These are phyloP conservation scores for Penicillium occitanis DNA, from an alignment of 2,329 filamentous ascomycete species.

Conservation along the genomic window DNA sequence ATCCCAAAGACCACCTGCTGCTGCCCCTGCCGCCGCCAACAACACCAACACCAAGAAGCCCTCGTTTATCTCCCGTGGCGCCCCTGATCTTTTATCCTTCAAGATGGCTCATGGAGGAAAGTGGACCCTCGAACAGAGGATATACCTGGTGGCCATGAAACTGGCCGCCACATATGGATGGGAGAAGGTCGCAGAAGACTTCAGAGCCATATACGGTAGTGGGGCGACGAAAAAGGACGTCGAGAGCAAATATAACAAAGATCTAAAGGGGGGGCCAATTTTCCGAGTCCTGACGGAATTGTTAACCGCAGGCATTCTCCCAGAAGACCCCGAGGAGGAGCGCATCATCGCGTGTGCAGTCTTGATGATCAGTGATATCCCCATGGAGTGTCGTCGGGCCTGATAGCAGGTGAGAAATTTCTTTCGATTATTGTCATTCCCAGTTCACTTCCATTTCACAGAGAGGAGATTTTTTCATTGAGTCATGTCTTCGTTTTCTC, in stretches of 20 bases:
- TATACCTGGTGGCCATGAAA: conserved; percentile 17
- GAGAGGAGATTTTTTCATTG: conserved; percentile 12
- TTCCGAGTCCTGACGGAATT: not conserved
- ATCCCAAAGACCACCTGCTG: not conserved
- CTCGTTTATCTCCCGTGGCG: not conserved
- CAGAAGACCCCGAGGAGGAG: not conserved
- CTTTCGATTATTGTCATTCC: not conserved
- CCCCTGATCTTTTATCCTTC: not conserved
- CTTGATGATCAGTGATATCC: not conserved
- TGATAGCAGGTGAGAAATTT: conserved; percentile 13
- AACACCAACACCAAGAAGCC: not conserved
- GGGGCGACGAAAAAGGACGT: conserved; percentile 10
- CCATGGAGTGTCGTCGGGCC: not conserved
- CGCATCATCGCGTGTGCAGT: not conserved
- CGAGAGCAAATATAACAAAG: conserved; percentile 17
- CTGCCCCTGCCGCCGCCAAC: not conserved
- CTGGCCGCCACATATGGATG: conserved; percentile 2
- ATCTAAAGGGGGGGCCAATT: not conserved
- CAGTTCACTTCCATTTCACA: not conserved
- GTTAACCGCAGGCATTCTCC: not conserved
- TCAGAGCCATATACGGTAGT: not conserved
- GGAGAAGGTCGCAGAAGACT: conserved; percentile 1
- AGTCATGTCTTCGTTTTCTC: conserved; percentile 3
- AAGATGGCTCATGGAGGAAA: conserved; percentile 15
- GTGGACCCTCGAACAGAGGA: conserved; percentile 1